phyloP scores from a whole-genome alignment of 139 green algal species.

The Picochlorum sp. region DNA sequence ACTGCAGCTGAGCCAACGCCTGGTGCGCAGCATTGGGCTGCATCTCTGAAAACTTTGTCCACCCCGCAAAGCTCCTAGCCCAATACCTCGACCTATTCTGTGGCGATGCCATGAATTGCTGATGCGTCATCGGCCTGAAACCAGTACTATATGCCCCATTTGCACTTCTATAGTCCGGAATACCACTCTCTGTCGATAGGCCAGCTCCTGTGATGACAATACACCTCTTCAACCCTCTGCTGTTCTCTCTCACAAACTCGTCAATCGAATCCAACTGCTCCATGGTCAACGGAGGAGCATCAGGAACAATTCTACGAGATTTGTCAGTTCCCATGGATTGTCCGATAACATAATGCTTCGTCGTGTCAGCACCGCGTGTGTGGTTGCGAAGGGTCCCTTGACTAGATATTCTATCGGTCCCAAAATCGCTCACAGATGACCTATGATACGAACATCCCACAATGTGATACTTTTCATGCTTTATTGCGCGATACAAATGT shows the following conservation, averaged over 20 bases:
- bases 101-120: slow-evolving; percentile 67
- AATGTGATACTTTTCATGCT: too few species aligned
- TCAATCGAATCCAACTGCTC: not conserved
- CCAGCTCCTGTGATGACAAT: slow-evolving; percentile 45
- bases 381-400: too few species aligned
- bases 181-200: slow-evolving; percentile 57
- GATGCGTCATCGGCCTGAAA: slow-evolving; percentile 90
- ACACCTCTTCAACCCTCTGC: not conserved
- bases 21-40: slow-evolving; percentile 64
- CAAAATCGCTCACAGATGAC: too few species aligned
- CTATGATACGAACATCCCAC: too few species aligned
- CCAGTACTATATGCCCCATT: slow-evolving; percentile 81
- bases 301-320: not conserved
- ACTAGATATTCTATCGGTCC: too few species aligned
- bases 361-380: too few species aligned
- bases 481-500: too few species aligned
- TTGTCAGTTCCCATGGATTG: too few species aligned
- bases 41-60: slow-evolving; percentile 58
- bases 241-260: slow-evolving; percentile 4
- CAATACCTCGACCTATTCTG: slow-evolving; percentile 71
- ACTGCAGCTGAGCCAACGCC: slow-evolving; percentile 54
- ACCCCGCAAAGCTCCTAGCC: slow-evolving; percentile 79
- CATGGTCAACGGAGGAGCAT: slow-evolving; percentile 3
- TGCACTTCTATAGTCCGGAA: slow-evolving; percentile 87
- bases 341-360: too few species aligned